Percentiles rank a stretch among this genome's conserved stretches.
These are phyloP conservation scores for Capsella bursapastoris DNA, from an alignment of 345 rosid species.

Conservation along the genomic window DNA sequence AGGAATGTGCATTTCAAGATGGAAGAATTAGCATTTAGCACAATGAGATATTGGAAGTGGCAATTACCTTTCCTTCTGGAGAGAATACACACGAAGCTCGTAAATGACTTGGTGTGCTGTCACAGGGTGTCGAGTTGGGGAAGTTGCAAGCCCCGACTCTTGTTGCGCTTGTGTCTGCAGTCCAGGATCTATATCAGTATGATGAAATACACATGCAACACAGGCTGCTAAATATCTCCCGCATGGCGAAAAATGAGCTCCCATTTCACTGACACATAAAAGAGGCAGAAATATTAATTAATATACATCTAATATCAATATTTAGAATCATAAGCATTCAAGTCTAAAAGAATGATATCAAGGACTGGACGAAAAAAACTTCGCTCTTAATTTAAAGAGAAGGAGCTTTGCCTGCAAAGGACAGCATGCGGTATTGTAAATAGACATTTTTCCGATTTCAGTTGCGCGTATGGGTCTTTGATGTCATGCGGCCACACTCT, in stretches of 20 bases:
- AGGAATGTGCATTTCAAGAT: background rate
- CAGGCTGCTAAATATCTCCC: conserved; percentile 95
- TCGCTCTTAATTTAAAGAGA: background rate
- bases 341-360: background rate
- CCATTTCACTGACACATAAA: conserved; percentile 81
- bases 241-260: conserved; percentile 97
- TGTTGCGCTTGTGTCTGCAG: conserved; percentile 66
- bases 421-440: conserved; percentile 86
- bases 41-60: conserved; percentile 13
- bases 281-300: conserved; percentile 11
- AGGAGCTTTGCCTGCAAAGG: conserved; percentile 72
- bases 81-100: conserved; percentile 93
- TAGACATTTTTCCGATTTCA: conserved; percentile 65
- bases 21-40: background rate
- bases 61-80: conserved; percentile 88
- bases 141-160: conserved; percentile 75
- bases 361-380: background rate
- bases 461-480: conserved; percentile 64
- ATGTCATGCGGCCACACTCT: conserved; percentile 85
- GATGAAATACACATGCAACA: conserved; percentile 89
- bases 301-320: background rate
- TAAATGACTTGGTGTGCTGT: conserved; percentile 87
- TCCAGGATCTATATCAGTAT: conserved; percentile 71
- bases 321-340: conserved; percentile 23
- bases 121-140: conserved; percentile 91